phyloP scores from a whole-genome alignment of 2,329 filamentous ascomycete species.

The Drechslerella dactyloides region DNA sequence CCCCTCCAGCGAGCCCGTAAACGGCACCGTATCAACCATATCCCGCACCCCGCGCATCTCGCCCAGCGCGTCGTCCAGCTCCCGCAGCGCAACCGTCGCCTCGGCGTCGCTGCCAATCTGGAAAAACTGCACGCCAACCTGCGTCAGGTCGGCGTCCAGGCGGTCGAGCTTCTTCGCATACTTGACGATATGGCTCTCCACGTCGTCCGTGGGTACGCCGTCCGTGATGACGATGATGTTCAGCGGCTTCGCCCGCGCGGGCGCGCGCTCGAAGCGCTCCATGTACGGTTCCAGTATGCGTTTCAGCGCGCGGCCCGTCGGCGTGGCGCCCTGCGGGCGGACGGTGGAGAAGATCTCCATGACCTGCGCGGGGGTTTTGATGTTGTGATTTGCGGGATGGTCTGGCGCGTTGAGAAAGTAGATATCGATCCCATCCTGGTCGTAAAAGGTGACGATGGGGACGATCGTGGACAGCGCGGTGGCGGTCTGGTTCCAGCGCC shows the following conservation, averaged over 20 bases:
- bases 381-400: constrained; percentile 68
- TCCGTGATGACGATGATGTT: constrained; percentile 96
- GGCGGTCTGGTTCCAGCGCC: constrained; percentile 73
- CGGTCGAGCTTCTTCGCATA: constrained; percentile 74
- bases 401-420: constrained; percentile 80
- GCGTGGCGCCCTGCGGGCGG: constrained; percentile 70
- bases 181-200: constrained; percentile 71
- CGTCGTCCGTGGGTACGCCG: constrained; percentile 79
- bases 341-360: constrained; percentile 73
- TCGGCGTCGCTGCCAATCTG: constrained; percentile 78
- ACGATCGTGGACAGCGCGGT: constrained; percentile 75
- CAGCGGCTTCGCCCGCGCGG: constrained; percentile 69
- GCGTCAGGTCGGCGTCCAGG: constrained; percentile 74
- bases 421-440: constrained; percentile 84
- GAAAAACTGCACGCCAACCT: constrained; percentile 94
- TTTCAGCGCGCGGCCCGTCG: constrained; percentile 74
- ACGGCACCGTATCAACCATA: constrained; percentile 90
- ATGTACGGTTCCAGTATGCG: constrained; percentile 78
- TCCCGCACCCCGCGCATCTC: constrained; percentile 70
- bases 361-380: constrained; percentile 67
- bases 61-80: constrained; percentile 76
- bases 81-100: constrained; percentile 70
- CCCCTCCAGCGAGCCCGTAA: constrained; percentile 69
- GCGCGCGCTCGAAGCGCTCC: constrained; percentile 61
- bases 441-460: constrained; percentile 79